These are phyloP conservation scores for Claviceps paspali DNA, from an alignment of 2,329 filamentous ascomycete genomes.

Conservation along the genomic window DNA sequence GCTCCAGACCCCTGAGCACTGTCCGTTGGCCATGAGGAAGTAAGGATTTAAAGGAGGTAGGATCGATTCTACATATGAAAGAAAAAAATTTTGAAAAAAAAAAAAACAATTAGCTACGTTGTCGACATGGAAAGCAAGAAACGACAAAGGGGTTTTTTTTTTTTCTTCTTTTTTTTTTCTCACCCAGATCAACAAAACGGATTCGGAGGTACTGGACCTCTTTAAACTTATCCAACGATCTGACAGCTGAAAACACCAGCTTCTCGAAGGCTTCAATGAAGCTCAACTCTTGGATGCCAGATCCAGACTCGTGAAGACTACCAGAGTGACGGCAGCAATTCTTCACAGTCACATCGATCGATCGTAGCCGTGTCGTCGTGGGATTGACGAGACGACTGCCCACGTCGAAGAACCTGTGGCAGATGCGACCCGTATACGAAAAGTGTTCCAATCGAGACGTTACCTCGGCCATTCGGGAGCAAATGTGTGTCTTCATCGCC, in stretches of 20 bases:
- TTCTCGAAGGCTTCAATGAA: slow-evolving; percentile 60
- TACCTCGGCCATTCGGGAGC: slow-evolving; percentile 43
- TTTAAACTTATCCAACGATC: slow-evolving; percentile 41
- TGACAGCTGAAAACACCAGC: slow-evolving; percentile 48
- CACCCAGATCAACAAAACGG: slow-evolving; percentile 58
- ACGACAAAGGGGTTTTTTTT: too few species aligned
- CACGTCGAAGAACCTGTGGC: slow-evolving; percentile 50
- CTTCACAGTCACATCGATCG: slow-evolving; percentile 57
- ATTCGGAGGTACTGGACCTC: slow-evolving; percentile 52
- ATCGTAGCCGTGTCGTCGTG: slow-evolving; percentile 39
- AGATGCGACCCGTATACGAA: slow-evolving; percentile 58
- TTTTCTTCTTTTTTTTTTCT: slow-evolving; percentile 10
- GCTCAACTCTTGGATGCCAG: slow-evolving; percentile 54
- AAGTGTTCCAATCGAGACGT: slow-evolving; percentile 50
- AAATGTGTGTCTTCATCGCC: slow-evolving; percentile 46
- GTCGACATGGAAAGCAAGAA: too few species aligned
- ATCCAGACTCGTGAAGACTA: slow-evolving; percentile 29
- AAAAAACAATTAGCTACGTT: slow-evolving; percentile 2
- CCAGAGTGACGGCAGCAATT: slow-evolving; percentile 54
- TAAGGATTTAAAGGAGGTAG: slow-evolving; percentile 58
- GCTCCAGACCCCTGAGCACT: slow-evolving; percentile 59
- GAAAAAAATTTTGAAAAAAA: too few species aligned
- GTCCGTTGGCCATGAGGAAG: slow-evolving; percentile 45
- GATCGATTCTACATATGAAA: slow-evolving; percentile 60
- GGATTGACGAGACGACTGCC: slow-evolving; percentile 34